Evolutionary conservation across 1,139 yeast genomes (phyloP), one percentile per base, ranked within the genome.

Genomic region (Entelexis paramagnoliae): DNA sequence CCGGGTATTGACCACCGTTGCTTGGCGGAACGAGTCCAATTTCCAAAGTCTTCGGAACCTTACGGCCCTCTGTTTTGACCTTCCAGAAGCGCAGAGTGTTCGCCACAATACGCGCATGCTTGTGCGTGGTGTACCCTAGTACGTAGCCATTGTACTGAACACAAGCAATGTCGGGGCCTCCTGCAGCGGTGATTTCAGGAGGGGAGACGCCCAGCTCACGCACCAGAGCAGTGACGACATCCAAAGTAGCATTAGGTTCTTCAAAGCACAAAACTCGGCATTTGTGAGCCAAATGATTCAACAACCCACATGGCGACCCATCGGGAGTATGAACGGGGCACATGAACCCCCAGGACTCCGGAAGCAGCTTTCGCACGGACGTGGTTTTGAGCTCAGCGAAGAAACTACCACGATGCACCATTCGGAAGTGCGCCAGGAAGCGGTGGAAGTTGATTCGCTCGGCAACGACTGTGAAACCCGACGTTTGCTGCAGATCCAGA

Each of bases 251-350:
- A 16, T 35, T 16, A 5, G 52, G 44, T 2, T 82, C 72, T 42
- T 80, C 82, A 46, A 71, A 70, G 10, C 97, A 89, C 6, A 95
- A 80, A 57, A 91, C 83, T 62, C 77, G 76, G 76, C 99, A 91
- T 68, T 86, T 87, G 70, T 91, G 96, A 11, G 98, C 83, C 73
- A 91, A 82, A 74, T 91, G 99, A 70, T 93, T 93, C 63, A 91
- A 75, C 67, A 91, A 75, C 72, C 99, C 99, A 82, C 99, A 91
- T 22, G 99, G 99, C 49, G 97, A 85, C 63, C 99, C 99, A 83
- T 91, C 99, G 2, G 99, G 99, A 16, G 99, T 91, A 70, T 91
- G 98, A 17, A 93, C 98, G 20, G 99, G 98, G 72, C 99, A 93
- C 62, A 93, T 72, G 76, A 91, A 93, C 6, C 97, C 97, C 99